Percentiles rank a stretch among this genome's conserved stretches.
These are phyloP conservation scores for Globisporangium takayamanum DNA, from an alignment of 352 stramenopile genomes.

Conservation along the genomic window DNA sequence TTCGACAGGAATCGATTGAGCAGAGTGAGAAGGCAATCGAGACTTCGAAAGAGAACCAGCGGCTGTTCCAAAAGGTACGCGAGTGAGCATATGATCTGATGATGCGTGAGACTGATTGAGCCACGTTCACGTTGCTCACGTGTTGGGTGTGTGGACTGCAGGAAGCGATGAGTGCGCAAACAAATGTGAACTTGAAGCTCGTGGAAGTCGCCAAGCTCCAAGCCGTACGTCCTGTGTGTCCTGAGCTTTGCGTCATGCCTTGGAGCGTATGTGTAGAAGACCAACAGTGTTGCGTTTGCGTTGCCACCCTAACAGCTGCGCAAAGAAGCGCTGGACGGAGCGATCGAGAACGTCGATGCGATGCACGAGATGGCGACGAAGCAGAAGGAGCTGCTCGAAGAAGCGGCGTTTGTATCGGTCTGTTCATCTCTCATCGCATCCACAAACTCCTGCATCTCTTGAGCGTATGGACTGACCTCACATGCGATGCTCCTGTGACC, in stretches of 20 bases:
- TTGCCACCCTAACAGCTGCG: slow-evolving; percentile 30
- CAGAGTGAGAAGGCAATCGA: slow-evolving; percentile 52
- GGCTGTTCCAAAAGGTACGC: slow-evolving; percentile 40
- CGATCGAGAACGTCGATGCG: slow-evolving; percentile 52
- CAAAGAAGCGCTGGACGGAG: slow-evolving; percentile 63
- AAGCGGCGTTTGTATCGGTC: slow-evolving; percentile 75
- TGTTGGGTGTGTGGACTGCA: slow-evolving; percentile 5
- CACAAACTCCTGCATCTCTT: background rate
- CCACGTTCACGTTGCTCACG: background rate
- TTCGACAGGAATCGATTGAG: slow-evolving; percentile 32
- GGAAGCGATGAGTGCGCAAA: slow-evolving; percentile 46
- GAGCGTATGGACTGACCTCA: no score
- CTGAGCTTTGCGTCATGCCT: no score
- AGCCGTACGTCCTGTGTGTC: slow-evolving; percentile 25
- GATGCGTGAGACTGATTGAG: background rate
- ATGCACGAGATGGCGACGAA: slow-evolving; percentile 65
- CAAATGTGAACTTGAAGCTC: slow-evolving; percentile 54
- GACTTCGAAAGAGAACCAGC: slow-evolving; percentile 48
- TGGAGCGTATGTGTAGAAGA: background rate
- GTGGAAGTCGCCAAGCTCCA: slow-evolving; percentile 64
- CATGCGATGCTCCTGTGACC: background rate
- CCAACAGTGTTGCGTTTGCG: no score
- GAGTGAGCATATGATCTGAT: no score
- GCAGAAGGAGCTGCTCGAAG: slow-evolving; percentile 66
- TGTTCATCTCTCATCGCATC: slow-evolving; percentile 4